These are phyloP conservation scores for Amanita polypyramis DNA, from an alignment of 768 basidiomycete genomes.

Conservation along the genomic window DNA sequence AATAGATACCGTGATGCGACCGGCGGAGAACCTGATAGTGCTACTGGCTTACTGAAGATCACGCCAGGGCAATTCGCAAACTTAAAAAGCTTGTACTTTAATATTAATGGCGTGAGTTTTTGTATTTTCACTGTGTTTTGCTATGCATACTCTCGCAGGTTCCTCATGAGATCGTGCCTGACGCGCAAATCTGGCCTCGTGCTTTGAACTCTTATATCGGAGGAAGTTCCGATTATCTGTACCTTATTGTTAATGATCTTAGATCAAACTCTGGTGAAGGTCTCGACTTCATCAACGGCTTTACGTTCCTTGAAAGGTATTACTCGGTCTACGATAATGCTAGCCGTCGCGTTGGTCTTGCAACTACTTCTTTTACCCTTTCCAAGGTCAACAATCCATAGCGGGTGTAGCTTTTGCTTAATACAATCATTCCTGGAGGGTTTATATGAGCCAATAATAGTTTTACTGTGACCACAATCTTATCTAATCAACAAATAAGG, in stretches of 20 bases:
- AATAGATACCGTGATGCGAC: conserved; percentile 20
- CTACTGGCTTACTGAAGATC: conserved; percentile 25
- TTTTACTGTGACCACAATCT: no score
- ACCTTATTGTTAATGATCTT: conserved; percentile 45
- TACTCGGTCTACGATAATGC: conserved; percentile 57
- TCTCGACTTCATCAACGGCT: conserved; percentile 55
- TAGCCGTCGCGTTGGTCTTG: conserved; percentile 47
- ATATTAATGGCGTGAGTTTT: background rate
- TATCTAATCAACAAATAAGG: no score
- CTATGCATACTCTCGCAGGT: conserved; percentile 13
- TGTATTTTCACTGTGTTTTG: background rate
- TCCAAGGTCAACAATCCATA: no score
- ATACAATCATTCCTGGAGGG: no score
- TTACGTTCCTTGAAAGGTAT: conserved; percentile 39
- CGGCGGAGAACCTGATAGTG: conserved; percentile 16
- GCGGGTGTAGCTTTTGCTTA: background rate
- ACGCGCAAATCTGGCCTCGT: conserved; percentile 46
- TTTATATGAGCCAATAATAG: no score
- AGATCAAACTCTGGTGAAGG: conserved; percentile 41
- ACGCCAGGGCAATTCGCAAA: conserved; percentile 24
- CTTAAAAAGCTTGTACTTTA: conserved; percentile 17
- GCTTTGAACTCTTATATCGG: conserved; percentile 46
- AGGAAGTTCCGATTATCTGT: conserved; percentile 39
- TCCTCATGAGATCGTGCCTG: conserved; percentile 27
- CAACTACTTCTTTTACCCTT: conserved; percentile 38